phyloP scores from a whole-genome alignment of 2,329 filamentous ascomycete species.

The Thielaviopsis musarum region DNA sequence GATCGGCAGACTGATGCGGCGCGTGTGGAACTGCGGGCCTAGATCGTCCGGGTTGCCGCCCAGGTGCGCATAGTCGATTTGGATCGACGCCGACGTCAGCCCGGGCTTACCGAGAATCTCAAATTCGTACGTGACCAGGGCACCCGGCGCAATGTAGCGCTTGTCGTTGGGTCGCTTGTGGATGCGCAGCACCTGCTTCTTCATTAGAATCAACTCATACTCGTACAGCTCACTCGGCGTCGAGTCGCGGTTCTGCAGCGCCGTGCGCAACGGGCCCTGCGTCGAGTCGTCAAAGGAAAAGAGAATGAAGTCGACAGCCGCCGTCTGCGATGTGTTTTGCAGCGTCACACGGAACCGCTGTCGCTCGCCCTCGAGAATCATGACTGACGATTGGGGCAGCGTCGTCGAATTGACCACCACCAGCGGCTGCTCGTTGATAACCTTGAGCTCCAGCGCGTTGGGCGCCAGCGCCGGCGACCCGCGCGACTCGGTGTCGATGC shows the following conservation, averaged over 20 bases:
- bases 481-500: slow-evolving; percentile 23
- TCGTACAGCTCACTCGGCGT: slow-evolving; percentile 70
- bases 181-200: slow-evolving; percentile 50
- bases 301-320: slow-evolving; percentile 65
- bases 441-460: slow-evolving; percentile 45
- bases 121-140: slow-evolving; percentile 57
- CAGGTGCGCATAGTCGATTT: slow-evolving; percentile 77
- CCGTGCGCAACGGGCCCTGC: slow-evolving; percentile 56
- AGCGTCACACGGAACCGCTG: slow-evolving; percentile 63
- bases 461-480: slow-evolving; percentile 27
- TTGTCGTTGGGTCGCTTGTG: slow-evolving; percentile 33
- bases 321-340: slow-evolving; percentile 54
- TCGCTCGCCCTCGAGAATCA: slow-evolving; percentile 83
- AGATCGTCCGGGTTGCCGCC: slow-evolving; percentile 52
- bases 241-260: slow-evolving; percentile 59
- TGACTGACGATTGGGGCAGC: slow-evolving; percentile 68
- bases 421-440: slow-evolving; percentile 65
- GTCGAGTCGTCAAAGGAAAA: slow-evolving; percentile 87
- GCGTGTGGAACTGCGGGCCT: slow-evolving; percentile 61
- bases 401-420: slow-evolving; percentile 60
- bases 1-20: slow-evolving; percentile 64
- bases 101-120: slow-evolving; percentile 78
- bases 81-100: slow-evolving; percentile 59
- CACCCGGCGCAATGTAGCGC: slow-evolving; percentile 48
- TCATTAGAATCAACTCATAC: slow-evolving; percentile 62